Evolutionary conservation across 441 rosid species (phyloP).

Genomic region (Aleurites moluccanus): DNA sequence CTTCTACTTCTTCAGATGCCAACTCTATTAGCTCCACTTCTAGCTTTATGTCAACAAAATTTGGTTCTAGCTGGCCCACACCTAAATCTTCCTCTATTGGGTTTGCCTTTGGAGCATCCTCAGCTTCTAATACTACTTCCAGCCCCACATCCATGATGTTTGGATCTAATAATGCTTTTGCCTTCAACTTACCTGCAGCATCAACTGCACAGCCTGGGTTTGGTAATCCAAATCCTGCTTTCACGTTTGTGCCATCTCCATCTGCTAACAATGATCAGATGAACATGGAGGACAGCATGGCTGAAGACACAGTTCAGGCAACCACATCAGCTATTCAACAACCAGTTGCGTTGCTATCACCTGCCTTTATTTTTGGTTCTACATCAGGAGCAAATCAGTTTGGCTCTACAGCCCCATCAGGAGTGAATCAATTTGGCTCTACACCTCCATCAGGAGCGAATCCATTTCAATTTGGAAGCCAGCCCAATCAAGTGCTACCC

Average conservation of each 20-base stretch:
- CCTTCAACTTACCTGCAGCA: constrained; percentile 50
- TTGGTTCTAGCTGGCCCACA: constrained; percentile 65
- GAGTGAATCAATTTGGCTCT: constrained; percentile 40
- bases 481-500: constrained; percentile 37
- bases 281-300: constrained; percentile 96
- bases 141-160: constrained; percentile 38
- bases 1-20: constrained; percentile 38
- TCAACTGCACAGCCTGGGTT: constrained; percentile 48
- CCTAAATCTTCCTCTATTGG: constrained; percentile 32
- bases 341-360: constrained; percentile 33
- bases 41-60: constrained; percentile 35
- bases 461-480: constrained; percentile 71
- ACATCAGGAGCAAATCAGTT: constrained; percentile 40
- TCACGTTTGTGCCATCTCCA: constrained; percentile 50
- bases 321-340: constrained; percentile 47
- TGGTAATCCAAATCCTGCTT: constrained; percentile 43
- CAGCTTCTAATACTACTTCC: constrained; percentile 38
- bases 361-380: constrained; percentile 43
- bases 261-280: constrained; percentile 64
- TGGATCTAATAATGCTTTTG: constrained; percentile 47
- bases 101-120: constrained; percentile 41
- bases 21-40: constrained; percentile 42
- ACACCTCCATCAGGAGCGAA: constrained; percentile 31
- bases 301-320: constrained; percentile 79
- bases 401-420: too few relatives aligned